phyloP scores from a whole-genome alignment of 768 basidiomycete species.

The Termitomyces titanicus region DNA sequence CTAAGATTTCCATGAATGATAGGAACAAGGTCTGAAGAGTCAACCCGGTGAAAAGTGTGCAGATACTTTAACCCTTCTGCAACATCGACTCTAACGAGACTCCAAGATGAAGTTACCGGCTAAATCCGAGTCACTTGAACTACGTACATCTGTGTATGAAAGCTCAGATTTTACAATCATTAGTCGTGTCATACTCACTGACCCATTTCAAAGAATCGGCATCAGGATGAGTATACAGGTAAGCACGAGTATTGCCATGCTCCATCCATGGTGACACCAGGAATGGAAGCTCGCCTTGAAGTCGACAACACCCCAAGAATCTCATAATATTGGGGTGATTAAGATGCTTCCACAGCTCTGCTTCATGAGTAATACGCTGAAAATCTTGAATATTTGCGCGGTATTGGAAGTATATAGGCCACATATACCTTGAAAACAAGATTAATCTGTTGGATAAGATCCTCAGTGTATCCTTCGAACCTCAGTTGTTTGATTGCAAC shows the following conservation, averaged over 20 bases:
- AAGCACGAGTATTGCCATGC: background rate
- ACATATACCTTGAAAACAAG: background rate
- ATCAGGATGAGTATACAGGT: background rate
- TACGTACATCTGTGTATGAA: background rate
- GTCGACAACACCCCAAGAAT: background rate
- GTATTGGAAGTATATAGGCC: background rate
- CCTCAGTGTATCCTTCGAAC: background rate
- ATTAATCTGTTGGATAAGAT: background rate
- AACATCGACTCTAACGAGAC: background rate
- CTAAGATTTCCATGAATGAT: conserved; percentile 1
- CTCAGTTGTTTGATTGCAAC: background rate
- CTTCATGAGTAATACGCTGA: background rate
- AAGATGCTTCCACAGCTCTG: background rate
- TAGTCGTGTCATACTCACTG: background rate
- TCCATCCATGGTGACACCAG: background rate
- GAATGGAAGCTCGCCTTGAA: background rate
- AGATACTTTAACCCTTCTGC: background rate
- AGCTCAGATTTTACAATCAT: background rate
- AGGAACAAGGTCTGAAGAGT: background rate
- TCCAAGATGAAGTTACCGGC: background rate
- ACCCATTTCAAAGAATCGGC: background rate
- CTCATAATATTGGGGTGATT: background rate
- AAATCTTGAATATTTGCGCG: background rate
- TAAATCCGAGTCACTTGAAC: too few relatives aligned
- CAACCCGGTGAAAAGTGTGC: background rate